Evolutionary conservation across 805 yeast species (phyloP), one percentile per base, ranked within the genome.

Genomic region (Wickerhamiella vanderwaltii): DNA sequence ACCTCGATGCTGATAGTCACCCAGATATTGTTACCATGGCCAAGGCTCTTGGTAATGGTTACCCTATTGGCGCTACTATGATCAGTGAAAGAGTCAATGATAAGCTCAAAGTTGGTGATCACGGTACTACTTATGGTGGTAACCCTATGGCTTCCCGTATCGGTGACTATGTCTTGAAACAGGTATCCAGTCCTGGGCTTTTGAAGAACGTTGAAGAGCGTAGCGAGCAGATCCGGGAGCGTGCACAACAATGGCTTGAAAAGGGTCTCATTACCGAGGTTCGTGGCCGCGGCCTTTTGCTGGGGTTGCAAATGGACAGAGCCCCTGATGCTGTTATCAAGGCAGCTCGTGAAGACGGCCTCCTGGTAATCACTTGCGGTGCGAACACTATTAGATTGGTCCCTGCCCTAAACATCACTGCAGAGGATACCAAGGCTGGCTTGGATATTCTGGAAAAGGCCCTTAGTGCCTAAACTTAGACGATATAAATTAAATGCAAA

Each of bases 41-140:
- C 37, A 91, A 91, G 62, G 96, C 97, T 2, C 67, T 91, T 35
- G 98, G 97, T 46, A 91, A 88, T 57, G 98, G 98, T 11, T 84
- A 74, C 67, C 98, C 98, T 24, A 79, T 91, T 51, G 95, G 93
- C 43, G 98, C 96, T 4, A 82, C 94, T 2, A 72, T 91, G 72
- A 76, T 88, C 44, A 74, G 83, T 42, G 91, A 84, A 49, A 69
- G 73, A 38, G 80, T 91, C 19, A 94, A 86, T 56, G 60, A 66
- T 9, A 73, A 67, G 1, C 65, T 91, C 51, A 68, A 75, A 44
- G 88, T 84, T 17, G 98, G 98, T 44, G 98, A 91, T 57, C 98
- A 88, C 58, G 98, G 98, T 43, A 88, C 97, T 2, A 88, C 98
- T 0, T 88, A 80, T 57, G 97, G 98, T 48, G 98, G 98, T 43